Base-by-base conservation (phyloP, 2,329 filamentous ascomycete genomes). In the Fusarium anthophilum region DNA sequence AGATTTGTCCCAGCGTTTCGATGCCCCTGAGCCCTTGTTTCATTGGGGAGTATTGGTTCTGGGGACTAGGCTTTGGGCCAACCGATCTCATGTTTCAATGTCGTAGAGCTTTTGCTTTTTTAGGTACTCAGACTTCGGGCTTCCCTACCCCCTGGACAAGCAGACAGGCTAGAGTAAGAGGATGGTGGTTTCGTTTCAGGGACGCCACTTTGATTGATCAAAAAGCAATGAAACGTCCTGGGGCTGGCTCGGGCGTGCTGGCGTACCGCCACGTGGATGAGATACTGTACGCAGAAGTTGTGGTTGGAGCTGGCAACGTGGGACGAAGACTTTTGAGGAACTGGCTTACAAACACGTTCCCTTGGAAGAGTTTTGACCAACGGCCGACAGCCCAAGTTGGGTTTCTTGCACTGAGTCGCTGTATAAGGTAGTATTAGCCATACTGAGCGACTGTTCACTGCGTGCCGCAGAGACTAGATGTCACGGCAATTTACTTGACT, bases 21-120 rank as follows among this genome's bases (percentile, higher is more conserved):
- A 57, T 41, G 48, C 66, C 66, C 65, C 51, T 68, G 73, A 66
- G 56, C 54, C 65, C 66, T 72, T 66, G 77, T 78, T 78, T 78
- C 77, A 78, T 65, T 66, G 63, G 65, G 75, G 69, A 60, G 50
- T 55, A 75, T 56, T 54, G 70, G 51, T 56, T 72, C 67, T 76
- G 66, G 76, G 63, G 72, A 57, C 66, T 55, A 51, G 43, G 37
- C 28, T n/a, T 30, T 48, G 38, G 50, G 57, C 76, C 77, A 78
- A 78, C 77, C 57, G 72, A 74, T 76, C 63, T 64, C 30, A 59
- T 70, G 75, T 78, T 78, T 77, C 75, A 66, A 78, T 63, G 56
- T 62, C 45, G 66, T 66, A 66, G 63, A 58, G 44, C 66, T 57
- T 77, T 75, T 74, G 62, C 73, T 77, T 74, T 66, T 76, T 72